phyloP scores from a whole-genome alignment of 106 monocot genomes.

The Amphibolis antarctica region DNA sequence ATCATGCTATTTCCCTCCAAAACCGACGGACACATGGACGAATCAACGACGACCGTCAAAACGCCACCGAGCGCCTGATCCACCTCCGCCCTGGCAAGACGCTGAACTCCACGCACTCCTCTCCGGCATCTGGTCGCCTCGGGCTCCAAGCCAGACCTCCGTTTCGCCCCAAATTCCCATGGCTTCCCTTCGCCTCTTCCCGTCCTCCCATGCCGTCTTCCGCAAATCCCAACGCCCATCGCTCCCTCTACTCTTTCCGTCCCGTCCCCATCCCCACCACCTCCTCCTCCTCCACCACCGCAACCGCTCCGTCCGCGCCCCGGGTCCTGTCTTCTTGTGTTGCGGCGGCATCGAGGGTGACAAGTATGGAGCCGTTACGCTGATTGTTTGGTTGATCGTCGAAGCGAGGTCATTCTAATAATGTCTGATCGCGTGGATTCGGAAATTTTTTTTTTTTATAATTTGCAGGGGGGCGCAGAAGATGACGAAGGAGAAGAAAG shows the following conservation, averaged over 20 bases:
- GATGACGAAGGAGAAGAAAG: conserved; percentile 1
- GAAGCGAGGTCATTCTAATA: not conserved
- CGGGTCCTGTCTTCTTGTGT: not conserved
- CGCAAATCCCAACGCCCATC: not conserved
- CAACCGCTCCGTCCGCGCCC: not conserved
- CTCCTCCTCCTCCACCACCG: not conserved
- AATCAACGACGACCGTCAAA: too few relatives aligned
- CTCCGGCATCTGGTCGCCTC: not conserved
- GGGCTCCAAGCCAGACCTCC: not conserved
- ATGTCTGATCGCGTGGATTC: not conserved
- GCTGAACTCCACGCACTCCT: not conserved
- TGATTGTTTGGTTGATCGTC: too few relatives aligned
- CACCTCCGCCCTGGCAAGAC: not conserved
- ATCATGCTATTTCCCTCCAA: too few relatives aligned
- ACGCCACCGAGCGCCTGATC: too few relatives aligned
- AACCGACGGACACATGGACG: too few relatives aligned
- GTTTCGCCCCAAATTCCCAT: conserved; percentile 2
- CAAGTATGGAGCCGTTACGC: conserved; percentile 3
- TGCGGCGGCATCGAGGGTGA: conserved; percentile 13
- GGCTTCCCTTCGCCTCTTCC: conserved; percentile 18
- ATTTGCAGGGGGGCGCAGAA: conserved; percentile 20
- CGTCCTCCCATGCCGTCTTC: conserved; percentile 37
- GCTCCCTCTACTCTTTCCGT: not conserved
- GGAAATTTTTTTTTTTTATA: too few relatives aligned
- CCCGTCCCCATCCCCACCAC: not conserved